Conservation (phyloP, 2,329 filamentous ascomycete genomes). For the Tolypocladium amazonense region DNA sequence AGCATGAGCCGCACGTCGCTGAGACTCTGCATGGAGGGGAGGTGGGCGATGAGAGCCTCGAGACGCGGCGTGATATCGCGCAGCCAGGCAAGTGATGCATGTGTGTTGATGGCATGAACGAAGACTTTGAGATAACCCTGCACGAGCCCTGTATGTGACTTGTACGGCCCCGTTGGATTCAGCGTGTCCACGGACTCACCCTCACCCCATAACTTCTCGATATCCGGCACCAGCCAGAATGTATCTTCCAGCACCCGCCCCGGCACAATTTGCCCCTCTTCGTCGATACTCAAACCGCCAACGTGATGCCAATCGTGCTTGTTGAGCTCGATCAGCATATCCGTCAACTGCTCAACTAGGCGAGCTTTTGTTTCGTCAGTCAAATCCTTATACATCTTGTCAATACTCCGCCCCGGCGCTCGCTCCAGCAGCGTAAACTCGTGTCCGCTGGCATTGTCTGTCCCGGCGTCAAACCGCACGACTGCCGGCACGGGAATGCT, state of each 20-base stretch:
- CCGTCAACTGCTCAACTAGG: constrained; percentile 18
- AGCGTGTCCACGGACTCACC: constrained; percentile 11
- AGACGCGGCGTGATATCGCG: constrained; percentile 17
- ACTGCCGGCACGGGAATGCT: constrained; percentile 21
- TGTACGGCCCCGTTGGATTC: constrained; percentile 16
- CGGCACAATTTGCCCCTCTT: constrained; percentile 4
- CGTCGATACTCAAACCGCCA: constrained; percentile 14
- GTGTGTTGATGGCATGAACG: constrained; percentile 14
- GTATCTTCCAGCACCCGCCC: constrained; percentile 22
- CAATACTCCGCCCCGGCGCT: constrained; percentile 15
- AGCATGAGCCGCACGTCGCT: constrained; percentile 9
- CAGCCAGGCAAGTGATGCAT: constrained; percentile 14
- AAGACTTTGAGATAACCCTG: constrained; percentile 14
- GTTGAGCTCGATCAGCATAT: constrained; percentile 19
- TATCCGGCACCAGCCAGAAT: constrained; percentile 22
- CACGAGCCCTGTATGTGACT: constrained; percentile 15
- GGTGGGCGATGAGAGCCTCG: constrained; percentile 8
- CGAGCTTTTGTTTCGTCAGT: constrained; percentile 5
- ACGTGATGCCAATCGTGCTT: constrained; percentile 11
- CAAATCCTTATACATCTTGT: constrained; percentile 15
- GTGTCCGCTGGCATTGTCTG: constrained; percentile 16
- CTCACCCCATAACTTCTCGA: constrained; percentile 15
- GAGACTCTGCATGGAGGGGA: constrained; percentile 6
- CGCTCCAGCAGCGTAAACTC: constrained; percentile 22
- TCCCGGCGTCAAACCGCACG: constrained; percentile 14